These are phyloP conservation scores for Solanum chilense DNA, from an alignment of 257 asterid species.

Conservation along the genomic window DNA sequence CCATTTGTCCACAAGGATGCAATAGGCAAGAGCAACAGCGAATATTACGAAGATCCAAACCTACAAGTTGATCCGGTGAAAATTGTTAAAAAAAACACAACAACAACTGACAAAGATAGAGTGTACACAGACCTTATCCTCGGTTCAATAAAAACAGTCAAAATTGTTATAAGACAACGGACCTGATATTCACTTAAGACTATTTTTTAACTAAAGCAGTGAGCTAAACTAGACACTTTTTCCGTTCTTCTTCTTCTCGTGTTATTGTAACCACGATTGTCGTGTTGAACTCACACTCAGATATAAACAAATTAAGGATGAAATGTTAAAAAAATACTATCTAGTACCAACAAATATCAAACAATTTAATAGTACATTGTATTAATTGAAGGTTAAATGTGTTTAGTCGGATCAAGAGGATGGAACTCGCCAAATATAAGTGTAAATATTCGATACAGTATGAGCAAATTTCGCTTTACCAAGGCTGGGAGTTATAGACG, in stretches of 20 bases:
- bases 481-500: neutral
- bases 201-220: neutral
- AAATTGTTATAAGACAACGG: neutral
- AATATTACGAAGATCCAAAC: neutral
- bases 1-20: constrained; percentile 4
- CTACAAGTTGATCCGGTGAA: neutral
- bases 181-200: neutral
- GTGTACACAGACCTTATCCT: neutral
- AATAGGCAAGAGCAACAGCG: neutral
- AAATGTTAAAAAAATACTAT: neutral
- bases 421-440: neutral
- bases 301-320: neutral
- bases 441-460: neutral
- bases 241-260: neutral
- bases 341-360: neutral
- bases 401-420: neutral
- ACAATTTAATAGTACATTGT: neutral
- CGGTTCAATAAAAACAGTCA: neutral
- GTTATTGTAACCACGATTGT: neutral
- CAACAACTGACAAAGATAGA: neutral
- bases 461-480: neutral
- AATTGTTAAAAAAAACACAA: neutral
- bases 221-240: neutral
- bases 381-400: neutral
- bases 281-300: neutral